Percentiles rank a stretch among this genome's conserved stretches.
Conservation (phyloP, 2,329 filamentous ascomycete species). For the Beauveria pseudobassiana region DNA sequence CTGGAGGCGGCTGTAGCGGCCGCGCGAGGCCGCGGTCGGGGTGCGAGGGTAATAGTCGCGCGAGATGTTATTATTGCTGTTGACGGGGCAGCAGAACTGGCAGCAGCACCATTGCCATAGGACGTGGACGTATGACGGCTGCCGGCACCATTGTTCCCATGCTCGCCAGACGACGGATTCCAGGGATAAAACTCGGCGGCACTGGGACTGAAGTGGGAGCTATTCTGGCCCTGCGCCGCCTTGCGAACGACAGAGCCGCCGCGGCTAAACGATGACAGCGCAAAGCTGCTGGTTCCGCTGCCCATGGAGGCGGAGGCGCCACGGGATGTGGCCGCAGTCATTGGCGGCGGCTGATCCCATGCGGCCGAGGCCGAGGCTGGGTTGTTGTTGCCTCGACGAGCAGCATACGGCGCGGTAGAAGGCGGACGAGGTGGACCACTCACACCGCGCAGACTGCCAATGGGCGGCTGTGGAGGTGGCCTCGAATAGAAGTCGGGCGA, state of each 20-base stretch:
- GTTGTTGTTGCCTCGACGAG: slow-evolving; percentile 1
- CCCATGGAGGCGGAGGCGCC: not conserved
- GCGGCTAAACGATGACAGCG: slow-evolving; percentile 14
- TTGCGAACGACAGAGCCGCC: slow-evolving; percentile 4
- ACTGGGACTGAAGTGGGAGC: slow-evolving; percentile 23
- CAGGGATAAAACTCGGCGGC: slow-evolving; percentile 28
- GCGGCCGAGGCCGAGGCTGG: not conserved
- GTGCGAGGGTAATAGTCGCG: slow-evolving; percentile 24
- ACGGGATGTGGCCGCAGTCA: not conserved
- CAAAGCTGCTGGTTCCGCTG: not conserved
- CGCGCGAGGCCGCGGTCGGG: slow-evolving; percentile 19
- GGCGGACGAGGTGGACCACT: not conserved
- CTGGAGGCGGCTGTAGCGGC: slow-evolving; percentile 24
- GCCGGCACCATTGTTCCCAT: slow-evolving; percentile 14
- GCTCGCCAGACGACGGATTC: slow-evolving; percentile 17
- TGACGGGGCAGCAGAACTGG: slow-evolving; percentile 12
- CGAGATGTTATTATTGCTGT: slow-evolving; percentile 18
- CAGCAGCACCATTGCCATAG: slow-evolving; percentile 3
- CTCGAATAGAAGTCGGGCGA: not conserved
- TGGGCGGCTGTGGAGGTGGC: not conserved
- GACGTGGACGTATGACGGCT: not conserved
- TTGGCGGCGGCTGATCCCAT: not conserved
- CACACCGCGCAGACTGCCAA: not conserved
- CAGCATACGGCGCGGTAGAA: not conserved
- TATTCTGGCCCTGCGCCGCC: not conserved